Evolutionary conservation across 441 rosid species (phyloP).

Genomic region (Pelargonium myrrhifolium): DNA sequence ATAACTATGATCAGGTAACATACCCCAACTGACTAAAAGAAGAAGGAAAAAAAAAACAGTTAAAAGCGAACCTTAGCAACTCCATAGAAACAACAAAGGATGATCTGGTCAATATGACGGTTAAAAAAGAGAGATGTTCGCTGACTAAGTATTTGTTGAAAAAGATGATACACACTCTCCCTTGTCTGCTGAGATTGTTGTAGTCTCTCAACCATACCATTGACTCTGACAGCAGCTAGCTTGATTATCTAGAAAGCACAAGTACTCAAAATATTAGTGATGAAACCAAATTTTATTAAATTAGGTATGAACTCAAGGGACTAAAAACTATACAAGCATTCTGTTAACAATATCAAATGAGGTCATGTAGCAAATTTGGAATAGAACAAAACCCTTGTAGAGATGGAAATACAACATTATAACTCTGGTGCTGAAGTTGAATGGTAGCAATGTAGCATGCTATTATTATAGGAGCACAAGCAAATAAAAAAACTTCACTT

Average conservation of each 20-base stretch:
- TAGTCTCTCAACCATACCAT: slow-evolving; percentile 87
- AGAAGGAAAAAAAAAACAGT: slow-evolving; percentile 18
- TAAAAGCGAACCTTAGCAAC: slow-evolving; percentile 67
- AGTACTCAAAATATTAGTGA: background rate
- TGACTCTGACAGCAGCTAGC: slow-evolving; percentile 91
- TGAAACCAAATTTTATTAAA: no score
- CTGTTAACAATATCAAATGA: background rate
- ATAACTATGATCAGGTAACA: slow-evolving; percentile 16
- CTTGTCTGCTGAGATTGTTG: slow-evolving; percentile 75
- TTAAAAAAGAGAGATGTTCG: slow-evolving; percentile 76
- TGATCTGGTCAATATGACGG: slow-evolving; percentile 92
- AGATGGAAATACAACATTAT: background rate
- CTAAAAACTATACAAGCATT: background rate
- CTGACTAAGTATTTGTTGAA: slow-evolving; percentile 72
- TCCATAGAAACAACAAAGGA: slow-evolving; percentile 93
- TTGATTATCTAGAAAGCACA: slow-evolving; percentile 55
- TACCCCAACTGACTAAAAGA: slow-evolving; percentile 36
- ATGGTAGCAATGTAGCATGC: background rate
- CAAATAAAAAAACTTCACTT: background rate
- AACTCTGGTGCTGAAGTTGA: background rate
- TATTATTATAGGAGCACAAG: background rate
- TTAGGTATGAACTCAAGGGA: background rate
- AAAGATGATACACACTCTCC: slow-evolving; percentile 74
- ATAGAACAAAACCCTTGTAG: background rate
- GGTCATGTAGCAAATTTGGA: background rate